Base-by-base conservation (phyloP, 129 eudicot genomes). In the Oenanthe sinensis region DNA sequence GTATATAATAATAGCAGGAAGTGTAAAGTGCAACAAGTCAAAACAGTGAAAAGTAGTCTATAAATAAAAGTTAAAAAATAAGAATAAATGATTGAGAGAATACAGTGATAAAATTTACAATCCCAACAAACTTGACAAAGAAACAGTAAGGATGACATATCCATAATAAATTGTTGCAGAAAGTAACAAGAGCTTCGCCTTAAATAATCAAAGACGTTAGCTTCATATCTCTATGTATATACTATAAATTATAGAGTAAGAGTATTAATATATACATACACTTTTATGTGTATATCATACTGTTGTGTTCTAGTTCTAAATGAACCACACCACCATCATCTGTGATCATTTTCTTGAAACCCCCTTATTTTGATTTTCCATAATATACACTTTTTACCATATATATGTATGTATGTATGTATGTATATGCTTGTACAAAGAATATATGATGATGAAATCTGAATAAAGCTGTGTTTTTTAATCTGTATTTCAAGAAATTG, bases 141-240 rank as follows among this genome's bases (percentile, higher is more conserved):
- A 81, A 52, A 81, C 80, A 39, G 89, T 88, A 81, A 79, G 81
- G 80, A 77, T 85, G 83, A 79, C 85, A 85, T 83, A 79, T 87
- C 87, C 82, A 75, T 75, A 45, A 74, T 44, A 1, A 74, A 74
- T 74, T 79, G 88, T 81, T 70, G 8, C 79, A 80, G 58, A 87
- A 85, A 88, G 78, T 83, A 85, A 82, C 87, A 86, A 88, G 85
- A 74, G 80, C 72, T 43, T 74, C 47, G 77, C 22, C 62, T 84
- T 83, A n/a, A 80, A 83, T 79, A 71, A 80, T 80, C 33, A 43
- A n/a, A 16, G 50, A 22, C 37, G 30, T n/a, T 26, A 42, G 26
- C 37, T 13, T 24, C 77, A 4, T 71, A 19, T 43, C 71, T 33
- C 39, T 26, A 2, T 43, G n/a, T 24, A 2, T 79, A 47, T 80